A percentile compares a stretch with the other conserved stretches of the same genome.
phyloP scores from a whole-genome alignment of 306 rosid species.

The Gynostemma pentaphyllum region DNA sequence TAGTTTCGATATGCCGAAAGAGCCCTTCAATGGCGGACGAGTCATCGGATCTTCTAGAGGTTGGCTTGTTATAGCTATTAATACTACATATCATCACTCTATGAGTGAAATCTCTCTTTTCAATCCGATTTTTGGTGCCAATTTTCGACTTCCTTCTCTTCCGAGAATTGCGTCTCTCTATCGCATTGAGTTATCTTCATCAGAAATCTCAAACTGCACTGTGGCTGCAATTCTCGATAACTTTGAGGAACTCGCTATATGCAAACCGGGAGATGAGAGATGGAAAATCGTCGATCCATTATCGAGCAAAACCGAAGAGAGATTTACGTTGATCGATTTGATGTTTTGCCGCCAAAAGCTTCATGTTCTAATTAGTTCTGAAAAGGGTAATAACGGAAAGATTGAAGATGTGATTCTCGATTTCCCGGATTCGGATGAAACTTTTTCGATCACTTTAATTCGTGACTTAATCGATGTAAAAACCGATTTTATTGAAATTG shows the following conservation, averaged over 20 bases:
- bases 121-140: background rate
- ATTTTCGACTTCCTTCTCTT: background rate
- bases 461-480: background rate
- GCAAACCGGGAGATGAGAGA: background rate
- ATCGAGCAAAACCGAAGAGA: background rate
- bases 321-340: background rate
- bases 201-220: background rate
- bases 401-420: background rate
- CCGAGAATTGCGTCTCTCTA: background rate
- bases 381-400: background rate
- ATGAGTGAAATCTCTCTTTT: background rate
- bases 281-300: background rate
- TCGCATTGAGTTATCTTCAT: background rate
- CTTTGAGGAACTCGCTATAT: background rate
- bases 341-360: background rate
- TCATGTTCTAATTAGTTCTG: background rate
- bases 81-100: background rate
- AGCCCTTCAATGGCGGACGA: background rate
- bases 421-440: background rate
- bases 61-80: background rate
- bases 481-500: background rate
- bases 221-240: background rate
- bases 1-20: too few relatives aligned
- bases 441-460: background rate
- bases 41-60: background rate